These are phyloP conservation scores for Acacia confusa DNA, from an alignment of 306 rosid species.

Conservation along the genomic window DNA sequence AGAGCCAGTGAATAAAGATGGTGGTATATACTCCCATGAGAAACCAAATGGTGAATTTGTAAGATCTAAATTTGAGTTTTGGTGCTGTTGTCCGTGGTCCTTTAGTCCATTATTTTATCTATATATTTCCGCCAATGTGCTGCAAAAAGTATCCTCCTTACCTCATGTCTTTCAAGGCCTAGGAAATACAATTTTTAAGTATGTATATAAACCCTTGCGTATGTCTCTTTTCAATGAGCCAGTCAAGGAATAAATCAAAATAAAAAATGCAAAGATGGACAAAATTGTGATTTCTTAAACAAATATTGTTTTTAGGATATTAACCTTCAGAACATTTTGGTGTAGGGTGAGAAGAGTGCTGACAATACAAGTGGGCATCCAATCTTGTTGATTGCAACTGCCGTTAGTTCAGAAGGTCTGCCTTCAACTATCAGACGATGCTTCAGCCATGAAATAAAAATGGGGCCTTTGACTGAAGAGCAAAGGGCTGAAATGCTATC, in stretches of 20 bases:
- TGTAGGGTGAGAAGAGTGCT: slow-evolving; percentile 51
- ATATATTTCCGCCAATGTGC: neutral
- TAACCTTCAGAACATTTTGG: slow-evolving; percentile 31
- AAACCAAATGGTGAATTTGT: slow-evolving; percentile 59
- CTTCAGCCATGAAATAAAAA: slow-evolving; percentile 91
- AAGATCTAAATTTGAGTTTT: slow-evolving; percentile 46
- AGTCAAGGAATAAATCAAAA: slow-evolving; percentile 12
- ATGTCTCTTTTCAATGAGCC: slow-evolving; percentile 9
- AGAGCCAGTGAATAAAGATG: slow-evolving; percentile 64
- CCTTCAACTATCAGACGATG: slow-evolving; percentile 82
- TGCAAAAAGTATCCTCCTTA: slow-evolving; percentile 10
- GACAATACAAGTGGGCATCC: slow-evolving; percentile 56
- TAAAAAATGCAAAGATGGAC: slow-evolving; percentile 7
- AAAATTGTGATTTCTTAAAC: neutral
- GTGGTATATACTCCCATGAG: slow-evolving; percentile 38
- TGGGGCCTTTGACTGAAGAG: slow-evolving; percentile 90
- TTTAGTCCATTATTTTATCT: slow-evolving; percentile 10
- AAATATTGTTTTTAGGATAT: slow-evolving; percentile 28
- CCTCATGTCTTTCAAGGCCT: neutral
- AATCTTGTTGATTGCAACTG: slow-evolving; percentile 77
- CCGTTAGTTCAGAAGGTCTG: slow-evolving; percentile 87
- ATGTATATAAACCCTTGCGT: neutral
- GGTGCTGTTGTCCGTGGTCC: neutral
- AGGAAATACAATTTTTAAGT: slow-evolving; percentile 1
- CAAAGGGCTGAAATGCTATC: slow-evolving; percentile 79